Conservation (phyloP, 768 basidiomycete genomes). For the Boletus speciosus region DNA sequence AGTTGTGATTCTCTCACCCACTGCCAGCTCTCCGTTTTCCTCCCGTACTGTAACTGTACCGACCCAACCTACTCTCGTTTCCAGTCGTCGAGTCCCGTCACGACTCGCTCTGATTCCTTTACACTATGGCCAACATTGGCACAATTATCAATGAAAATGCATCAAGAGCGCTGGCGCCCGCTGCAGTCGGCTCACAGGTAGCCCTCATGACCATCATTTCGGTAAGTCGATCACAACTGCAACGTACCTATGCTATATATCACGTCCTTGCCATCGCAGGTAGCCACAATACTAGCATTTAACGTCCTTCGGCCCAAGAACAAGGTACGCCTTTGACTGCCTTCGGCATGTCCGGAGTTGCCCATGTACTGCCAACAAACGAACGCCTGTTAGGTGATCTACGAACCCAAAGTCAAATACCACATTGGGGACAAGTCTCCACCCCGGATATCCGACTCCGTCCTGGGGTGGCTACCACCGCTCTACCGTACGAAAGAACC, state of each 20-base stretch:
- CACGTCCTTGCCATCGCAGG: slow-evolving; percentile 34
- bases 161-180: slow-evolving; percentile 70
- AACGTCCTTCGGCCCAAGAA: slow-evolving; percentile 86
- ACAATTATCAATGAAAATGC: slow-evolving; percentile 32
- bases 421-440: slow-evolving; percentile 74
- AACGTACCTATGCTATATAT: slow-evolving; percentile 4
- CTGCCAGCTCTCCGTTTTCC: too few species aligned
- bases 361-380: not conserved
- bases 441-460: slow-evolving; percentile 74
- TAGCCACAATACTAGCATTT: slow-evolving; percentile 69
- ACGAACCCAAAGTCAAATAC: slow-evolving; percentile 93
- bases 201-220: slow-evolving; percentile 70
- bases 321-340: slow-evolving; percentile 49
- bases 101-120: slow-evolving; percentile 16
- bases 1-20: not conserved
- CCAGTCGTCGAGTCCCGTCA: slow-evolving; percentile 7
- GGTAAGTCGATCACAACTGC: slow-evolving; percentile 42
- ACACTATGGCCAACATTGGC: slow-evolving; percentile 32
- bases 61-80: slow-evolving; percentile 19
- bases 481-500: slow-evolving; percentile 80
- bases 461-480: slow-evolving; percentile 90
- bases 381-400: slow-evolving; percentile 59
- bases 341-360: not conserved
- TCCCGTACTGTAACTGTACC: slow-evolving; percentile 11
- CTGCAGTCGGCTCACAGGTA: slow-evolving; percentile 76